Conservation (phyloP, 345 rosid genomes). For the Pelargonium nanum region DNA sequence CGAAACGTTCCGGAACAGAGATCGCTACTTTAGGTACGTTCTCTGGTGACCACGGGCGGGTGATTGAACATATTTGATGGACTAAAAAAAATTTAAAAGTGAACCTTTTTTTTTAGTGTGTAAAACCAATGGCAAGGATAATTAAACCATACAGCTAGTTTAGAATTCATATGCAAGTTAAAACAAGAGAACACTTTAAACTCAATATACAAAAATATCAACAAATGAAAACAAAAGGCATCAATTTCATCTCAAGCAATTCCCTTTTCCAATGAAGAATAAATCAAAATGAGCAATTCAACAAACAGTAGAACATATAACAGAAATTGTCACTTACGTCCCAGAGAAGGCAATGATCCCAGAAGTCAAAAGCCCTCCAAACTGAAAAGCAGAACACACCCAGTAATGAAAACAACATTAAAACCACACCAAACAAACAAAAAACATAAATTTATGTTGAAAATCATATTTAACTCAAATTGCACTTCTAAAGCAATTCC, state of each 20-base stretch:
- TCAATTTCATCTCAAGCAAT: background rate
- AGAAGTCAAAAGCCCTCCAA: constrained; percentile 81
- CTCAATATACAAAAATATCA: too few species aligned
- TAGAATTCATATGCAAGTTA: too few species aligned
- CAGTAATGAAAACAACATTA: background rate
- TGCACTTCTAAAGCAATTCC: background rate
- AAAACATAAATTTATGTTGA: background rate
- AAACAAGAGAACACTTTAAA: too few species aligned
- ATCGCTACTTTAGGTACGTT: too few species aligned
- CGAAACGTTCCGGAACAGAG: too few species aligned
- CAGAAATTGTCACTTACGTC: constrained; percentile 45
- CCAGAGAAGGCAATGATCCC: constrained; percentile 82
- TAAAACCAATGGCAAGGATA: too few species aligned
- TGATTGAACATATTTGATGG: too few species aligned
- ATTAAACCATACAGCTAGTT: too few species aligned
- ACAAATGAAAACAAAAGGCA: too few species aligned
- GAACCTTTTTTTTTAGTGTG: too few species aligned
- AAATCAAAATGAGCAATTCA: background rate
- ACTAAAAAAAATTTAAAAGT: too few species aligned
- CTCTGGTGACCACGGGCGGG: too few species aligned
- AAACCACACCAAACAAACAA: background rate
- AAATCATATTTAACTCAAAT: background rate
- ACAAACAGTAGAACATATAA: constrained; percentile 10
- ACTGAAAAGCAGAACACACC: constrained; percentile 31
- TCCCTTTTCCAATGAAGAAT: background rate